Conservation (phyloP, 2,329 filamentous ascomycete species). For the Ophioceras dolichostomum region DNA sequence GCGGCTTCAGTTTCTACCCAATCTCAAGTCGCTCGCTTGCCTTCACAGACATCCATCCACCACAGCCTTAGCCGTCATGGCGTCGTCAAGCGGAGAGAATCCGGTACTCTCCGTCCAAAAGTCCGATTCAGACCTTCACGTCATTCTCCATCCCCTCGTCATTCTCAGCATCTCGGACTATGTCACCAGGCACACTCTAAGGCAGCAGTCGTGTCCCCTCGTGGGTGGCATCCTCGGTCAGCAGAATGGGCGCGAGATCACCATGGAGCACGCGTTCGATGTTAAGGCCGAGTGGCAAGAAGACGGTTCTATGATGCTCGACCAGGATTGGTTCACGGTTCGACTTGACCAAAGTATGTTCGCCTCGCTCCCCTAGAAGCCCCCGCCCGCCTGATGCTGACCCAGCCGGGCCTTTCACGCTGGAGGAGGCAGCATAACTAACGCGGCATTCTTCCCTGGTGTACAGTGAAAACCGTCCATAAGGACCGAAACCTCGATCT, state of each 20-base stretch:
- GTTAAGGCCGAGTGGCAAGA: slow-evolving; percentile 43
- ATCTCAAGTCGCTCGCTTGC: too few species aligned
- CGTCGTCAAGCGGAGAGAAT: slow-evolving; percentile 22
- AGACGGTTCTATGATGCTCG: slow-evolving; percentile 48
- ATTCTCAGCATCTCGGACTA: slow-evolving; percentile 95
- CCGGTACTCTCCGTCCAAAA: slow-evolving; percentile 54
- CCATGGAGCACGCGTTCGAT: slow-evolving; percentile 87
- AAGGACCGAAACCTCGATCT: slow-evolving; percentile 72
- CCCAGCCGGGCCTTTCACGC: too few species aligned
- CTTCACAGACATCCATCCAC: too few species aligned
- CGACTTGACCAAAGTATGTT: slow-evolving; percentile 74
- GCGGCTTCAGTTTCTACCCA: too few species aligned
- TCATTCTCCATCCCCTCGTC: slow-evolving; percentile 83
- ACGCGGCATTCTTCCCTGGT: background rate
- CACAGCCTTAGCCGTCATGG: background rate
- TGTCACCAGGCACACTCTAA: slow-evolving; percentile 79
- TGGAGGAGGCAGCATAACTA: too few species aligned
- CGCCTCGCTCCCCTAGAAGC: background rate
- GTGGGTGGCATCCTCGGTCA: slow-evolving; percentile 83
- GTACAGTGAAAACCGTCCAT: slow-evolving; percentile 73
- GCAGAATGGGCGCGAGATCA: slow-evolving; percentile 82
- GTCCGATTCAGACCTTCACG: slow-evolving; percentile 62
- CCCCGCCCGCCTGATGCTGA: slow-evolving; percentile 4
- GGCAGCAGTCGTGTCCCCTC: slow-evolving; percentile 62
- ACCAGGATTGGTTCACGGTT: slow-evolving; percentile 60